These are phyloP conservation scores for Microsporum ferrugineum DNA, from an alignment of 2,329 filamentous ascomycete species.

Conservation along the genomic window DNA sequence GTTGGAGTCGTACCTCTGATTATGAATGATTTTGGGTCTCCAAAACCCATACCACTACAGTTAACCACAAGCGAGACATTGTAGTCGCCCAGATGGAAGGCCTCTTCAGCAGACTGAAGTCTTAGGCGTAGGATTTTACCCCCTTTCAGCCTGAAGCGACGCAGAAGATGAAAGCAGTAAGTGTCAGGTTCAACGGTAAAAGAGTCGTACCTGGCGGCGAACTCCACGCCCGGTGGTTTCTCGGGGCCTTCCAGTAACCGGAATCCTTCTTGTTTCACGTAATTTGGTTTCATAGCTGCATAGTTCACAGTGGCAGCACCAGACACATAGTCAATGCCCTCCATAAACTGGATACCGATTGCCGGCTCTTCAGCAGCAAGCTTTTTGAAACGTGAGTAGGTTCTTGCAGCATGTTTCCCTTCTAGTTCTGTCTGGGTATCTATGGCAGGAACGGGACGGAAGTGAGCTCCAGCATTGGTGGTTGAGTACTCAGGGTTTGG, in stretches of 20 bases:
- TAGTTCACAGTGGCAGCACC: slow-evolving; percentile 12
- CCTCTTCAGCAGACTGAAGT: slow-evolving; percentile 22
- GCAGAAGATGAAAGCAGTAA: slow-evolving; percentile 33
- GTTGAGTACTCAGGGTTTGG: slow-evolving; percentile 34
- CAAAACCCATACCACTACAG: slow-evolving; percentile 35
- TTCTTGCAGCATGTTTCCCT: slow-evolving; percentile 27
- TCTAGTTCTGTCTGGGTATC: slow-evolving; percentile 28
- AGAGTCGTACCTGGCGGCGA: slow-evolving; percentile 32
- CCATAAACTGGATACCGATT: slow-evolving; percentile 28
- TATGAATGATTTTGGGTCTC: slow-evolving; percentile 33
- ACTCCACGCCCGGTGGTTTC: slow-evolving; percentile 27
- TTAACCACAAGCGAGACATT: slow-evolving; percentile 33
- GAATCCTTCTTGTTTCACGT: slow-evolving; percentile 28
- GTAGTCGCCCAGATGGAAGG: slow-evolving; percentile 26
- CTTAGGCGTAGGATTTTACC: slow-evolving; percentile 20
- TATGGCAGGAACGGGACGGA: slow-evolving; percentile 34
- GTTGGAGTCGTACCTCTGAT: slow-evolving; percentile 29
- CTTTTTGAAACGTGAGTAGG: slow-evolving; percentile 29
- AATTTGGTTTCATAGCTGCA: slow-evolving; percentile 28
- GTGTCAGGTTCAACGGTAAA: slow-evolving; percentile 36
- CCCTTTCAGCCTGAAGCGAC: slow-evolving; percentile 31
- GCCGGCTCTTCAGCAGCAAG: slow-evolving; percentile 26
- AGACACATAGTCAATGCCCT: slow-evolving; percentile 33
- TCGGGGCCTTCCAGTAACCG: slow-evolving; percentile 22
- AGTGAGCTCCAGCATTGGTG: slow-evolving; percentile 39